phyloP scores from a whole-genome alignment of 768 basidiomycete genomes.

The Stropharia rugosoannulata region DNA sequence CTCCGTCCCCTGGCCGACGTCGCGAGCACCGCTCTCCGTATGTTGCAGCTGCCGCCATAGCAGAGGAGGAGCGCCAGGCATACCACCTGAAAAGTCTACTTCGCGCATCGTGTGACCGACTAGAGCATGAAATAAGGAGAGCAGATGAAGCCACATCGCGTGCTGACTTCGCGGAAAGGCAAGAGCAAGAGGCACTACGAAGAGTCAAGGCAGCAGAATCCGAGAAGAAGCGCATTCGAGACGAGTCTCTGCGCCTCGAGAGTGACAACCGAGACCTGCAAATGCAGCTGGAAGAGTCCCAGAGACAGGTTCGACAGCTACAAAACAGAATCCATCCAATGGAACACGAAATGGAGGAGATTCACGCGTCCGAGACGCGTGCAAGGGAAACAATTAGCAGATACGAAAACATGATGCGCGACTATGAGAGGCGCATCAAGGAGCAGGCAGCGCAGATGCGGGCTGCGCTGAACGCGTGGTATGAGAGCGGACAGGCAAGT shows the following conservation, averaged over 20 bases:
- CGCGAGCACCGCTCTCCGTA: constrained; percentile 37
- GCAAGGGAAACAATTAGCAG: constrained; percentile 43
- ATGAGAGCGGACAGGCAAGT: constrained; percentile 41
- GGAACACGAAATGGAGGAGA: constrained; percentile 42
- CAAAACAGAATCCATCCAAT: constrained; percentile 36
- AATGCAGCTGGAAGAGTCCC: constrained; percentile 44
- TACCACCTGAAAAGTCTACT: constrained; percentile 53
- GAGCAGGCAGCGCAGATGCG: constrained; percentile 41
- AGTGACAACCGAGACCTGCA: constrained; percentile 46
- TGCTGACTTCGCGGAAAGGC: constrained; percentile 51
- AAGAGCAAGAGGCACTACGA: constrained; percentile 37
- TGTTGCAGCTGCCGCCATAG: constrained; percentile 39
- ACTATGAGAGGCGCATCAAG: constrained; percentile 41
- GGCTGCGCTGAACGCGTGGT: constrained; percentile 40
- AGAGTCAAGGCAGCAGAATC: constrained; percentile 41
- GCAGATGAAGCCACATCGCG: constrained; percentile 51
- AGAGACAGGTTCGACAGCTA: constrained; percentile 37
- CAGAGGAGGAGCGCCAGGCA: constrained; percentile 57
- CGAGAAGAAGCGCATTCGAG: constrained; percentile 35
- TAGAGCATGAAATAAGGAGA: constrained; percentile 56
- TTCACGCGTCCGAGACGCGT: constrained; percentile 27
- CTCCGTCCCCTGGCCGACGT: constrained; percentile 31
- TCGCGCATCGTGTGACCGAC: constrained; percentile 46
- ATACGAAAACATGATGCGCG: constrained; percentile 42
- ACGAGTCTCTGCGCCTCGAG: constrained; percentile 21